These are phyloP conservation scores for Penicillium tannophilum DNA, from an alignment of 495 filamentous ascomycete genomes.

Conservation along the genomic window DNA sequence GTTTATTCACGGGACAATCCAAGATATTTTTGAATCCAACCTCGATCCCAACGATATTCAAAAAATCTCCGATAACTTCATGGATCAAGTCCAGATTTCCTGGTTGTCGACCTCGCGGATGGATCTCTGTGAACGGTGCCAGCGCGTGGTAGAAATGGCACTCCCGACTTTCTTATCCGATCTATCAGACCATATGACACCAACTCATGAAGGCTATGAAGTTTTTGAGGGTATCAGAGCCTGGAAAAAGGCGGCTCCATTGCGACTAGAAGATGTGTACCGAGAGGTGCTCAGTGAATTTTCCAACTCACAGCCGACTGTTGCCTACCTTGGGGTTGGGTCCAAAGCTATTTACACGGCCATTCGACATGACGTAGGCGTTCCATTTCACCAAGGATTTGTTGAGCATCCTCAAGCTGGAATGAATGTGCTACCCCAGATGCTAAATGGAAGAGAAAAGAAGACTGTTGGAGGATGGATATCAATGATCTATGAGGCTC, in stretches of 20 bases:
- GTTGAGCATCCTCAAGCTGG: constrained; percentile 22
- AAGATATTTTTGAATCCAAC: neutral
- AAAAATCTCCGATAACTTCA: neutral
- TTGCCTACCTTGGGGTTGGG: constrained; percentile 10
- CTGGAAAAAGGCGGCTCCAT: neutral
- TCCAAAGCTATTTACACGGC: constrained; percentile 18
- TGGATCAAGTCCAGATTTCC: too few relatives aligned
- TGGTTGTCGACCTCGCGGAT: too few relatives aligned
- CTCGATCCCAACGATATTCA: neutral
- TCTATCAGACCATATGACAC: too few relatives aligned
- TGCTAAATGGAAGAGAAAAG: constrained; percentile 5
- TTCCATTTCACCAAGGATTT: constrained; percentile 24
- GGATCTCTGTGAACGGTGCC: too few relatives aligned
- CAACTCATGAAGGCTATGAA: too few relatives aligned
- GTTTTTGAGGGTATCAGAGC: neutral
- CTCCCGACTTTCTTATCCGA: too few relatives aligned
- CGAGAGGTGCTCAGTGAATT: neutral
- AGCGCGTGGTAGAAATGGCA: too few relatives aligned
- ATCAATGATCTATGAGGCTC: constrained; percentile 21
- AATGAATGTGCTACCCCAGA: too few relatives aligned
- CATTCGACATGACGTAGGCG: constrained; percentile 15
- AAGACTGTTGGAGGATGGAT: constrained; percentile 28
- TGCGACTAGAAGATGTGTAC: neutral
- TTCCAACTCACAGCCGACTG: neutral
- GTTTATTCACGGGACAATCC: neutral